Base-by-base conservation (phyloP, 2,329 filamentous ascomycete species). In the Nothomitra cinnamomea region DNA sequence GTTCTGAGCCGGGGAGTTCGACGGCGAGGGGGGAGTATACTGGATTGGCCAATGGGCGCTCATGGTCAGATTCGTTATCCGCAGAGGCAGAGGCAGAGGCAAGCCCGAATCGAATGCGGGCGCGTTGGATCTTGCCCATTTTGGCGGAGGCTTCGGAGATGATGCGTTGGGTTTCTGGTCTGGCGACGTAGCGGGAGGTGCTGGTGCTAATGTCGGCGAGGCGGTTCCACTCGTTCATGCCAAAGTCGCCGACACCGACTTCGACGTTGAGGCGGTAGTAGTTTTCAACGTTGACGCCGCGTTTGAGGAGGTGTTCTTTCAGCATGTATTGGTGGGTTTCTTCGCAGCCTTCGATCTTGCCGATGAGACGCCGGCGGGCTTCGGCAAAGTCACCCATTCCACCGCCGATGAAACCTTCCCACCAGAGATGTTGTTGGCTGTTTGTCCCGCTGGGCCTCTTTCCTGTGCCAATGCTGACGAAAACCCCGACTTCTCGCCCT, bases 241-340 rank as follows among this genome's bases (percentile, higher is more conserved):
- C 90, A 65, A 95, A 96, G 64, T 96, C 92, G 53, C 90, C 89
- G 2, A 96, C 89, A 1, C 90, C 92, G 15, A 95, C 82, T 64
- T 96, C 89, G 41, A 96, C 92, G 59, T 98, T 98, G n/a, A 96
- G 73, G 6, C 92, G 84, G 66, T 88, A 94, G 70, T 98, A 98
- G 65, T 94, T 87, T 55, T 95, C 89, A 52, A 79, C 77, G 61
- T 85, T 89, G 56, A 96, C 86, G 24, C 83, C 80, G 35, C 88
- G 80, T 65, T 82, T 85, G 5, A 78, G 70, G 21, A 96, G 73
- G 59, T 89, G 79, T 49, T 94, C 85, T 55, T 78, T 80, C 55
- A 84, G 70, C 88, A 96, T 94, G 60, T 80, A 79, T 63, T 87
- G 80, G 65, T 98, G 92, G 1, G 86, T 95, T 57, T 79, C 79